Conservation (phyloP, 2,329 filamentous ascomycete genomes). For the Colletotrichum neosansevieriae region DNA sequence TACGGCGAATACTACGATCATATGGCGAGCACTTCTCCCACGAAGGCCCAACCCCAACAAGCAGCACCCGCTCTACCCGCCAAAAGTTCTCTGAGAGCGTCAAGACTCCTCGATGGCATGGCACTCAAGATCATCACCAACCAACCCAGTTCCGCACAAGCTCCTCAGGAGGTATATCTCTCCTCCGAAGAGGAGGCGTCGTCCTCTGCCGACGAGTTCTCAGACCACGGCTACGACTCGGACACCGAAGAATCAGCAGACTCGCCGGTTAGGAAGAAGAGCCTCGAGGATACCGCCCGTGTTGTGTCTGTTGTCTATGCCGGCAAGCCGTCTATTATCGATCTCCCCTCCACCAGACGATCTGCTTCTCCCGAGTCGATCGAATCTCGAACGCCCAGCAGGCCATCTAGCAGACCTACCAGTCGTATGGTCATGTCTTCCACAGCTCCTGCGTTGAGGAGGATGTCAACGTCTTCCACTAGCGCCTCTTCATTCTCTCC, state of each 20-base stretch:
- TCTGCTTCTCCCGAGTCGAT: constrained; percentile 58
- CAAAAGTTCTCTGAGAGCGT: constrained; percentile 63
- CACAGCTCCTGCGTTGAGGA: constrained; percentile 49
- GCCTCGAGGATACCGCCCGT: constrained; percentile 68
- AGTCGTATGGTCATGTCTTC: constrained; percentile 40
- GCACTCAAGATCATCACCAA: constrained; percentile 48
- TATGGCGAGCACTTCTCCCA: constrained; percentile 39
- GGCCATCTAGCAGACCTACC: constrained; percentile 37
- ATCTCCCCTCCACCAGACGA: constrained; percentile 56
- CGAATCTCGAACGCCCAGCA: constrained; percentile 45
- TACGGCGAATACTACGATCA: constrained; percentile 42
- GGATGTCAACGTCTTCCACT: constrained; percentile 50
- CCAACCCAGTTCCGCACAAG: constrained; percentile 49
- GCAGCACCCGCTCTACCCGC: constrained; percentile 60
- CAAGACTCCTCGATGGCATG: constrained; percentile 55
- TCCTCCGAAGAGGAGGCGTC: constrained; percentile 76
- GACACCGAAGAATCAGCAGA: constrained; percentile 49
- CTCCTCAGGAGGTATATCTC: constrained; percentile 71
- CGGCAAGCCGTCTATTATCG: constrained; percentile 69
- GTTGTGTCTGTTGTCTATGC: constrained; percentile 70
- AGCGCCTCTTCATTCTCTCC: constrained; percentile 50
- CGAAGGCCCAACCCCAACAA: constrained; percentile 40
- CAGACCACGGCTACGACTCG: constrained; percentile 62
- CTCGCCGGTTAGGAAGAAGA: constrained; percentile 52
- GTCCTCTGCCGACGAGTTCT: constrained; percentile 71